Conservation (phyloP, 306 rosid species). For the Ammopiptanthus mongolicus region DNA sequence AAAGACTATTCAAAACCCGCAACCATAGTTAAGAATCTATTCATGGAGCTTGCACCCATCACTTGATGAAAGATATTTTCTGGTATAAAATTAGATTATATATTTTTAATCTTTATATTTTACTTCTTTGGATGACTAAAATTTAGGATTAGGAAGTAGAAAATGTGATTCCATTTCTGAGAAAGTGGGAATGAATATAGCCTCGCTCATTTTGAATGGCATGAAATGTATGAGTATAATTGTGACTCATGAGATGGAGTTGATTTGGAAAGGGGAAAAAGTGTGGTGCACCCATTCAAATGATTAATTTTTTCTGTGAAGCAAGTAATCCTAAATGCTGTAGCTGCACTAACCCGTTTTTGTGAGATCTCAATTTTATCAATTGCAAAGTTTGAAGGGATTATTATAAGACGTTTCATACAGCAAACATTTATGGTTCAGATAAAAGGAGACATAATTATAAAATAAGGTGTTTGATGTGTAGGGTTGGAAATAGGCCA, state of each 20-base stretch:
- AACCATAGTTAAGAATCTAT: slow-evolving; percentile 27
- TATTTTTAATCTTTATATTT: background rate
- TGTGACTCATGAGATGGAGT: background rate
- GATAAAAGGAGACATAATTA: background rate
- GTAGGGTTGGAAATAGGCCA: too few relatives aligned
- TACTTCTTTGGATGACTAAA: slow-evolving; percentile 2
- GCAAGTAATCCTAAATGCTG: background rate
- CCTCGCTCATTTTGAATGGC: background rate
- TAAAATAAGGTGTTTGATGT: too few relatives aligned
- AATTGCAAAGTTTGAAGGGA: background rate
- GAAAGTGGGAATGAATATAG: background rate
- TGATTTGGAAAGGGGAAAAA: background rate
- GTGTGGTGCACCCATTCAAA: background rate
- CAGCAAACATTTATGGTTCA: background rate
- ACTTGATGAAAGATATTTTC: background rate
- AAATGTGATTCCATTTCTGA: background rate
- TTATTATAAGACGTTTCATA: background rate
- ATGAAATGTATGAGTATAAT: background rate
- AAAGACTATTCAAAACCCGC: slow-evolving; percentile 29
- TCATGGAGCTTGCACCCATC: background rate
- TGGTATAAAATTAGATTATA: background rate
- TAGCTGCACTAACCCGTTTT: background rate
- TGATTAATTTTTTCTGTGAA: background rate
- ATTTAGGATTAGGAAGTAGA: slow-evolving; percentile 7
- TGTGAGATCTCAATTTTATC: background rate